Conservation (phyloP, 163 green algal genomes). For the Chlamydomonas reinhardtii region DNA sequence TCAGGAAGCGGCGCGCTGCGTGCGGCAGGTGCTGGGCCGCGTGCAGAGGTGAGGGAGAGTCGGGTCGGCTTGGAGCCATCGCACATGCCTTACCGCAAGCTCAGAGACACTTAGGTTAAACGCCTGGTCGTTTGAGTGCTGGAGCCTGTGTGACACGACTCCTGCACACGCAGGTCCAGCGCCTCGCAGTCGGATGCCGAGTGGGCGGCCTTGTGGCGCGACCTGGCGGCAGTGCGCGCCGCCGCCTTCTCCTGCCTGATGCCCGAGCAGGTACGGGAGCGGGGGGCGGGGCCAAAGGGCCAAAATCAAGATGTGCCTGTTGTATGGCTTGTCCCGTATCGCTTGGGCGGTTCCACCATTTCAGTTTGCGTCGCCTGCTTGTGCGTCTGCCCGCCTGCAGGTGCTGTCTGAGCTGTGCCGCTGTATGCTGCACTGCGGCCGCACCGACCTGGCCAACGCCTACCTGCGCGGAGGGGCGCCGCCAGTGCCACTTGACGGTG, state of each 20-base stretch:
- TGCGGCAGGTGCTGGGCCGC: constrained; percentile 38
- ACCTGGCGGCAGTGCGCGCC: background rate
- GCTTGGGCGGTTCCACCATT: no score
- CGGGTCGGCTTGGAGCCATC: no score
- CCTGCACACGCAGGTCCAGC: background rate
- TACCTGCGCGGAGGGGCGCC: constrained; percentile 25
- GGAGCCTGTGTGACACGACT: no score
- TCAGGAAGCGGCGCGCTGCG: constrained; percentile 21
- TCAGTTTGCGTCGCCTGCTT: no score
- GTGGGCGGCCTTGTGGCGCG: constrained; percentile 24
- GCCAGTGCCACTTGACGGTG: background rate
- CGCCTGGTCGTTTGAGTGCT: no score
- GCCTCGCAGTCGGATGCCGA: constrained; percentile 1
- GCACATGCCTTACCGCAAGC: no score
- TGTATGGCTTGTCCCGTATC: no score
- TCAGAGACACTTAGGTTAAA: no score
- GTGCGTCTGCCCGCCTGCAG: background rate
- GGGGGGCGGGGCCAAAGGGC: background rate
- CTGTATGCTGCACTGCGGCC: constrained; percentile 42
- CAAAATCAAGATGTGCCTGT: no score
- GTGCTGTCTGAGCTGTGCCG: constrained; percentile 35
- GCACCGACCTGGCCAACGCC: constrained; percentile 18
- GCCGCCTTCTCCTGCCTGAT: constrained; percentile 12
- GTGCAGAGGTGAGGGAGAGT: constrained; percentile 11
- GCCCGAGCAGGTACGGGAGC: background rate